Evolutionary conservation across 371 early-diverging fungal species (phyloP).

Genomic region (Rhizopus arrhizus): DNA sequence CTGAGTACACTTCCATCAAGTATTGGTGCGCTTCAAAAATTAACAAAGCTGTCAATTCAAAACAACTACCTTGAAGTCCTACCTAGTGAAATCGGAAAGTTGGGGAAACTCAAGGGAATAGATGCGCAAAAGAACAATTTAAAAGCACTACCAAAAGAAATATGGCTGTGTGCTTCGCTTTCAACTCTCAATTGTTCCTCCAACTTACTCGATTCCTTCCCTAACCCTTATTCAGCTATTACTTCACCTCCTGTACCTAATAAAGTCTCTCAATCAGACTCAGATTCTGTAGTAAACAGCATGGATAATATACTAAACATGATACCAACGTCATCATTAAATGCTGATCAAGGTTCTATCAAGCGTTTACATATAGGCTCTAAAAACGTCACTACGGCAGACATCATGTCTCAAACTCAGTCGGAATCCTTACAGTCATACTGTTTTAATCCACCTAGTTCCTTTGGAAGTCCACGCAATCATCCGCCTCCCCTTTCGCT

Average conservation of each 20-base stretch:
- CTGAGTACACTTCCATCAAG: conserved; percentile 70
- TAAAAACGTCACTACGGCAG: background rate
- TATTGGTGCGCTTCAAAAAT: conserved; percentile 56
- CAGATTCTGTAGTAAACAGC: background rate
- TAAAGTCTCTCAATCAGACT: background rate
- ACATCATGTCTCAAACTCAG: background rate
- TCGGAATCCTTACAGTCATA: conserved; percentile 14
- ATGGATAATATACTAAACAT: conserved; percentile 6
- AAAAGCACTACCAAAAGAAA: conserved; percentile 72
- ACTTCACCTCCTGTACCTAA: background rate
- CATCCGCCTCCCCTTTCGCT: conserved; percentile 61
- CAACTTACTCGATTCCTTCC: conserved; percentile 63
- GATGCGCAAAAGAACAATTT: conserved; percentile 65
- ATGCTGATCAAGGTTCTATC: conserved; percentile 24
- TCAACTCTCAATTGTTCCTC: conserved; percentile 68
- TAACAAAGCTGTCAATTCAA: conserved; percentile 61
- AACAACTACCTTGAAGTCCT: conserved; percentile 54
- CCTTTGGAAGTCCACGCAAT: conserved; percentile 45
- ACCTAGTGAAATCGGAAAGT: conserved; percentile 40
- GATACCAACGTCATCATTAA: conserved; percentile 2
- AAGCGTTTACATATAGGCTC: conserved; percentile 1
- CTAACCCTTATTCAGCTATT: conserved; percentile 32
- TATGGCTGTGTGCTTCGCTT: conserved; percentile 79
- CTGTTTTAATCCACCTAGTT: conserved; percentile 44
- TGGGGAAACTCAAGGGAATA: conserved; percentile 34